These are phyloP conservation scores for Biscogniauxia mediterranea DNA, from an alignment of 2,329 filamentous ascomycete species.

Conservation along the genomic window DNA sequence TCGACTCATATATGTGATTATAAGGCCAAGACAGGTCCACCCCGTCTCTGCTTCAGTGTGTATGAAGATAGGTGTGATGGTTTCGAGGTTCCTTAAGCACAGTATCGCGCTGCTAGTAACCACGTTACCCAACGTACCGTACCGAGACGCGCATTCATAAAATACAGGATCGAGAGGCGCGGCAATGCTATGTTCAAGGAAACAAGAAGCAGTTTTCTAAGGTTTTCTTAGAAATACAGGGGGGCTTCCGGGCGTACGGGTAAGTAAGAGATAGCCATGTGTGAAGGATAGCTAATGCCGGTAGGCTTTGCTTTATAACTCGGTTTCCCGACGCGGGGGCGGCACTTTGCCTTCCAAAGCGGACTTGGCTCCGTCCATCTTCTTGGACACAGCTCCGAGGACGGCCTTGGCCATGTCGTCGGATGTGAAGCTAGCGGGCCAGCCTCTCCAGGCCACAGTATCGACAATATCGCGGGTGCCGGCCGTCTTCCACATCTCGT, in stretches of 20 bases:
- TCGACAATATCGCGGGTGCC: constrained; percentile 26
- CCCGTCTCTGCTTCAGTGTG: too few species aligned
- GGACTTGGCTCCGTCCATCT: constrained; percentile 25
- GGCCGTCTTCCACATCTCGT: constrained; percentile 21
- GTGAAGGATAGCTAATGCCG: background rate
- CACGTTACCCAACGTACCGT: background rate
- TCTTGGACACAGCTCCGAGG: constrained; percentile 22
- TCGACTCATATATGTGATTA: background rate
- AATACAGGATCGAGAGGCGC: background rate
- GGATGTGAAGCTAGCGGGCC: constrained; percentile 20
- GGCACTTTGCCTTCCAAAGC: constrained; percentile 17
- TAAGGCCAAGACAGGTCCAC: too few species aligned
- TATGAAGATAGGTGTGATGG: too few species aligned
- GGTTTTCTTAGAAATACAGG: background rate
- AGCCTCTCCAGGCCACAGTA: constrained; percentile 26
- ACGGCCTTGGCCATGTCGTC: constrained; percentile 27
- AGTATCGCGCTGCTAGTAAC: background rate
- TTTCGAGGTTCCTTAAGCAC: background rate
- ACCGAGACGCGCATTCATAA: background rate
- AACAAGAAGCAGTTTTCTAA: background rate
- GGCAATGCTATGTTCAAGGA: background rate
- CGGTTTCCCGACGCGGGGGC: constrained; percentile 22
- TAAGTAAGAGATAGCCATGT: background rate
- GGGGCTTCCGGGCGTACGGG: too few species aligned
- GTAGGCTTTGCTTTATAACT: background rate